Conservation (phyloP, 129 eudicot species). For the Pulicaria dysenterica region DNA sequence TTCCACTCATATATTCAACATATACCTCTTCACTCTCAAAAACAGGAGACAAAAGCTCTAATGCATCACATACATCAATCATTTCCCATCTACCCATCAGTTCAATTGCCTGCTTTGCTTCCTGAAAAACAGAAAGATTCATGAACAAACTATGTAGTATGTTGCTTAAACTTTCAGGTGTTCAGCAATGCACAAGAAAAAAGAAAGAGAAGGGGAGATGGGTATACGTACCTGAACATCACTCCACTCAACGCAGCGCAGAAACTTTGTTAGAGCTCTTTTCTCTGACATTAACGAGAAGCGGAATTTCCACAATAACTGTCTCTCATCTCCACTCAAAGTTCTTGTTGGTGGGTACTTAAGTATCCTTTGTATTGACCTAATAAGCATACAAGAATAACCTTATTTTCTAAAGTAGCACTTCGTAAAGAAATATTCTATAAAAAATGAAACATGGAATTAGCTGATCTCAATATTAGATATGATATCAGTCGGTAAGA, state of each 20-base stretch:
- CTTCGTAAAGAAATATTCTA: too few species aligned
- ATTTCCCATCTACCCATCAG: constrained; percentile 92
- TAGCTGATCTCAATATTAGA: too few species aligned
- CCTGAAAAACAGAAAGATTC: constrained; percentile 46
- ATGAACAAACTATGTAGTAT: constrained; percentile 1
- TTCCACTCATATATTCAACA: constrained; percentile 10
- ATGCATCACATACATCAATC: constrained; percentile 97
- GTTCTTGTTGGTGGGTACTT: constrained; percentile 94
- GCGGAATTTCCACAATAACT: constrained; percentile 93
- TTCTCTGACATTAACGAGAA: constrained; percentile 94
- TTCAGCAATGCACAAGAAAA: too few species aligned
- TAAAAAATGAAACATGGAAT: too few species aligned
- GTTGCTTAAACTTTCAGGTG: too few species aligned
- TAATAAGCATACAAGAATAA: constrained; percentile 34
- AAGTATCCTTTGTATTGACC: constrained; percentile 91
- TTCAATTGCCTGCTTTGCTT: constrained; percentile 97
- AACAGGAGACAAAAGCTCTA: constrained; percentile 95
- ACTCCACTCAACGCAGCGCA: constrained; percentile 99
- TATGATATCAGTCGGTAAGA: too few species aligned
- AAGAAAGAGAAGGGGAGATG: background rate
- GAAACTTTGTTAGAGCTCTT: constrained; percentile 89
- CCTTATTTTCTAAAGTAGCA: background rate
- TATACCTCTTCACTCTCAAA: constrained; percentile 99
- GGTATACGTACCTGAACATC: constrained; percentile 76
- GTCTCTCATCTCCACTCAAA: constrained; percentile 96